Percentiles rank a stretch among this genome's conserved stretches.
These are phyloP conservation scores for Sugiyamaella smithiae DNA, from an alignment of 805 yeast genomes.

Conservation along the genomic window DNA sequence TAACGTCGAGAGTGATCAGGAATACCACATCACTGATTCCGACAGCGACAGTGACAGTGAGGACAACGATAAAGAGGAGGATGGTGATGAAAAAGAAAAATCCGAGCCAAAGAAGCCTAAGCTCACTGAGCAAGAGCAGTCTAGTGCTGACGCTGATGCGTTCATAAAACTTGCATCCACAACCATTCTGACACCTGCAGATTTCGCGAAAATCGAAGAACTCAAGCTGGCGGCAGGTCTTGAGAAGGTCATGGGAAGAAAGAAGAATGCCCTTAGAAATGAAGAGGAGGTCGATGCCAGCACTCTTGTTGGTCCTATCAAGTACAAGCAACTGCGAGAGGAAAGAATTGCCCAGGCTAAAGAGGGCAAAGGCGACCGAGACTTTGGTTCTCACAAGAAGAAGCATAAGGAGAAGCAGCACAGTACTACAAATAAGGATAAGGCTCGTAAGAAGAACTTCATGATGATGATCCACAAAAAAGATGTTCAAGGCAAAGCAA, in stretches of 20 bases:
- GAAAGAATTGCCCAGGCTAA: constrained; percentile 82
- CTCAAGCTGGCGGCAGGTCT: constrained; percentile 81
- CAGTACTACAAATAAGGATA: constrained; percentile 92
- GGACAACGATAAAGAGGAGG: constrained; percentile 38
- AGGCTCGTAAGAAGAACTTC: constrained; percentile 97
- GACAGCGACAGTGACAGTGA: constrained; percentile 44
- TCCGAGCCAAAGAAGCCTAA: constrained; percentile 22
- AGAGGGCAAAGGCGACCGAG: constrained; percentile 94
- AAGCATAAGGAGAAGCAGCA: constrained; percentile 62
- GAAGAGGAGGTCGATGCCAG: constrained; percentile 86
- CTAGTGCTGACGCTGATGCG: constrained; percentile 29
- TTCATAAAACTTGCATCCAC: constrained; percentile 64
- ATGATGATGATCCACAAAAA: constrained; percentile 98
- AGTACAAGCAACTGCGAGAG: constrained; percentile 82
- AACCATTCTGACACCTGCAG: constrained; percentile 92
- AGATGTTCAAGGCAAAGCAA: constrained; percentile 91
- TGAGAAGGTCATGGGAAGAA: constrained; percentile 57
- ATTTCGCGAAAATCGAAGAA: constrained; percentile 92
- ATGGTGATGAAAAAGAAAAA: constrained; percentile 27
- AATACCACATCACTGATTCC: constrained; percentile 54
- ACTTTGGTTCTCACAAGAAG: constrained; percentile 85
- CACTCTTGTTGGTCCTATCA: constrained; percentile 68
- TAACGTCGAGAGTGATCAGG: constrained; percentile 77
- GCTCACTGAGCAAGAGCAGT: constrained; percentile 33
- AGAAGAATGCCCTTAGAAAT: constrained; percentile 23